A percentile compares a stretch with the other conserved stretches of the same genome.
Conservation (phyloP, 208 protist genomes). For the Sergeia podlipaevii region DNA sequence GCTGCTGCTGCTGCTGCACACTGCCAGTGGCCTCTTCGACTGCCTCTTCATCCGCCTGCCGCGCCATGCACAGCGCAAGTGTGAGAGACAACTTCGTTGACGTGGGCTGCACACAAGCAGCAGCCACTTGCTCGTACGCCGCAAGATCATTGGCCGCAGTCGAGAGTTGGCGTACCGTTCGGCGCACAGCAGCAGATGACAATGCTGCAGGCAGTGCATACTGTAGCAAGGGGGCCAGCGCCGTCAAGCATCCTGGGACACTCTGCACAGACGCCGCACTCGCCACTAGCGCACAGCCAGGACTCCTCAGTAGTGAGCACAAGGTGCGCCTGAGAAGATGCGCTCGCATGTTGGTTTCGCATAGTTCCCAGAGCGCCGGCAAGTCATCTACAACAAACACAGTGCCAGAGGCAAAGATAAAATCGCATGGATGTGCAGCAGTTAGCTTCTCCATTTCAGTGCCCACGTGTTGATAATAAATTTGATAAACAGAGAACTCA, state of each 20-base stretch:
- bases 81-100: too few species aligned
- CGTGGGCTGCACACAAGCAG: too few species aligned
- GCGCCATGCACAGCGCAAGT: neutral
- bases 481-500: neutral
- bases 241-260: constrained; percentile 15
- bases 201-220: constrained; percentile 19
- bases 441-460: neutral
- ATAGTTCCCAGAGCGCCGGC: constrained; percentile 38
- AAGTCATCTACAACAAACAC: constrained; percentile 66
- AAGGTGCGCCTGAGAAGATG: constrained; percentile 26
- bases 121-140: neutral
- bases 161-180: constrained; percentile 11
- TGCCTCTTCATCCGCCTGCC: neutral
- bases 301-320: constrained; percentile 17
- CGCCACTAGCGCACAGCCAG: constrained; percentile 38
- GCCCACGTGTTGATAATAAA: neutral
- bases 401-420: constrained; percentile 17
- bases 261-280: constrained; percentile 27
- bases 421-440: neutral
- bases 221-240: constrained; percentile 12
- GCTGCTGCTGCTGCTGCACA: neutral
- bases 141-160: constrained; percentile 2
- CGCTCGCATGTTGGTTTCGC: constrained; percentile 19
- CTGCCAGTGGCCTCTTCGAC: neutral
- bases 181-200: constrained; percentile 24